phyloP scores from a whole-genome alignment of 106 monocot genomes.

The Phalaenopsis equestris region DNA sequence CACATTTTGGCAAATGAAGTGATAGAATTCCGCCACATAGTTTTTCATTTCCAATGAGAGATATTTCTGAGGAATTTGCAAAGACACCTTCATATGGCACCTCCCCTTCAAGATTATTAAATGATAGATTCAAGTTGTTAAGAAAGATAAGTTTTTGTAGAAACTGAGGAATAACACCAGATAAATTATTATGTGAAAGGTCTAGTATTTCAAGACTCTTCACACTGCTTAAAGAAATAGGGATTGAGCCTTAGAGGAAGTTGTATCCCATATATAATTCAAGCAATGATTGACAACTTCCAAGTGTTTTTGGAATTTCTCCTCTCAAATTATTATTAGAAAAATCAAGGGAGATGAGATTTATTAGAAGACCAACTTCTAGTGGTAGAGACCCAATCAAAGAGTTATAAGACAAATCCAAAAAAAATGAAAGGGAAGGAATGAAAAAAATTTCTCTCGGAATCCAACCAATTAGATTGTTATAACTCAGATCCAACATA shows the following conservation, averaged over 20 bases:
- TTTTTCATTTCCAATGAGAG: constrained; percentile 12
- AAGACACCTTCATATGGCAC: constrained; percentile 12
- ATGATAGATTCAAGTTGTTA: constrained; percentile 14
- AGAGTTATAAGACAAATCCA: constrained; percentile 10
- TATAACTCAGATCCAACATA: neutral
- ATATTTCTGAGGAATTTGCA: neutral
- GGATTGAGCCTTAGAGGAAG: constrained; percentile 13
- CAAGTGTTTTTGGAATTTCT: neutral
- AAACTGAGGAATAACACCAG: constrained; percentile 4
- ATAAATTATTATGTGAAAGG: constrained; percentile 16
- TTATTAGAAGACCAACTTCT: constrained; percentile 9
- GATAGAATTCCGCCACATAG: constrained; percentile 11
- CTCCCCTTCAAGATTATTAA: constrained; percentile 18
- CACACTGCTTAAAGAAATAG: neutral
- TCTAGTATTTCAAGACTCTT: constrained; percentile 2
- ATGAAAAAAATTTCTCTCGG: neutral
- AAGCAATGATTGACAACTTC: neutral
- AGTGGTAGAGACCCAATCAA: constrained; percentile 4
- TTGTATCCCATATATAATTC: constrained; percentile 11
- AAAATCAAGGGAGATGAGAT: neutral
- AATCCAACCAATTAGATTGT: constrained; percentile 1
- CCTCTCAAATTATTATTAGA: constrained; percentile 11
- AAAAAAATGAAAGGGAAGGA: neutral
- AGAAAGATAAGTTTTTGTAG: neutral
- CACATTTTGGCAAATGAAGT: constrained; percentile 4